Base-by-base conservation (phyloP, 805 yeast genomes). In the Yarrowia alimentaria region DNA sequence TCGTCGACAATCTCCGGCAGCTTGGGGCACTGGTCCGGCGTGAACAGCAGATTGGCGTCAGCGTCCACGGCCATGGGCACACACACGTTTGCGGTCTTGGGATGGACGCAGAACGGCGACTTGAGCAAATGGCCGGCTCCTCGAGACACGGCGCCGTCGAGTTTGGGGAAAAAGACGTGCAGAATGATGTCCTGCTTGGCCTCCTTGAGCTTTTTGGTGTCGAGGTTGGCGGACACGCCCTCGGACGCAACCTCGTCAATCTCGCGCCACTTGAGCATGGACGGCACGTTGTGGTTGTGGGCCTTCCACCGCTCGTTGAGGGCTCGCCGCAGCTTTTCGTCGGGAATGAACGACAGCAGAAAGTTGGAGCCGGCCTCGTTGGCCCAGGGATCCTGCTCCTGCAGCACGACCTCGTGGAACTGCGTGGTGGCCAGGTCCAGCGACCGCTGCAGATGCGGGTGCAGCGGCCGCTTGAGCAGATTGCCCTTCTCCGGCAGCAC, bases 21-120 rank as follows among this genome's bases (percentile, higher is more conserved):
- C 29, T 70, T 85, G 13, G 98, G 98, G 1, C 95, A 90, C 10
- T 70, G 71, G 56, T 76, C 75, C 2, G 97, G 97, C 59, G 83
- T 80, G 61, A 91, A 93, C 14, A 22, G 30, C 14, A 43, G 37
- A 13, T 59, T 61, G 16, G 58, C 53, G 30, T 68, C 62, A 4
- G 56, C 62, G 6, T 40, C 33, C 0, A 66, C 55, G 48, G 65
- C 69, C 37, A 75, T 63, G 0, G 98, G 96, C 6, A 93, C 96
- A 77, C 98, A 93, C 3, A 93, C 85, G 60, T 86, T 84, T 6
- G 96, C 96, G 0, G 99, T 93, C 2, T 88, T 82, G 1, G 99
- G 99, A 65, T 93, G 99, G 33, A 93, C 81, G 70, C 98, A 91
- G 65, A 93, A 93, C 13, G 99, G 99, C 1, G 97, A 85, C 64